Conservation (phyloP, 2,329 filamentous ascomycete species). For the Colletotrichum liaoningense region DNA sequence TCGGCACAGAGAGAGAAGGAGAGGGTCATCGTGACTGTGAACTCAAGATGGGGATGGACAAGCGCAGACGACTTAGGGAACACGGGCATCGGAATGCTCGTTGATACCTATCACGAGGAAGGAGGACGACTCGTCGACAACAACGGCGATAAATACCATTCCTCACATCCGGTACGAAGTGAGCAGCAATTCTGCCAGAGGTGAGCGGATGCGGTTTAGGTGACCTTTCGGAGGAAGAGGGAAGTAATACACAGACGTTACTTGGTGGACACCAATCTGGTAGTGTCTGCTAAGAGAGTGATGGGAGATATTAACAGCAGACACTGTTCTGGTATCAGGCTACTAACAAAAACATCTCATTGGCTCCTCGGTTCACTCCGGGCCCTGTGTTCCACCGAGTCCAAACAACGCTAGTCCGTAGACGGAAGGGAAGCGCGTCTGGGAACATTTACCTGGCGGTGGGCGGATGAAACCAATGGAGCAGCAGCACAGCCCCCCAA, state of each 20-base stretch:
- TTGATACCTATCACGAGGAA: not conserved
- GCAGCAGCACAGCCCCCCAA: slow-evolving; percentile 18
- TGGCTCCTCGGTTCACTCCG: slow-evolving; percentile 3
- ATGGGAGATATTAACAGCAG: not conserved
- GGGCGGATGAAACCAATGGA: slow-evolving; percentile 31
- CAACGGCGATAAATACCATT: not conserved
- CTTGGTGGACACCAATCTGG: not conserved
- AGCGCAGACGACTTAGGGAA: not conserved
- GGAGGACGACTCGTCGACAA: not conserved
- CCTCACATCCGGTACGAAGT: too few species aligned
- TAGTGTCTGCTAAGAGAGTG: not conserved
- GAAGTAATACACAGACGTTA: not conserved
- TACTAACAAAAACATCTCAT: not conserved
- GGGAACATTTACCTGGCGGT: not conserved
- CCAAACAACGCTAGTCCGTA: slow-evolving; percentile 5
- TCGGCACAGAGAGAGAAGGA: not conserved
- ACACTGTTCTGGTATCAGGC: not conserved
- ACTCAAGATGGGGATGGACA: not conserved
- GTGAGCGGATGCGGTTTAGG: not conserved
- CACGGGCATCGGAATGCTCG: not conserved
- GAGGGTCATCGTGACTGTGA: not conserved
- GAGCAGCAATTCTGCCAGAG: not conserved
- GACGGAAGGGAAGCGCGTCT: slow-evolving; percentile 6
- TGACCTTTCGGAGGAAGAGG: not conserved
- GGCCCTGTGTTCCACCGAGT: not conserved